Base-by-base conservation (phyloP, 2,329 filamentous ascomycete species). In the Setomelanomma holmii region DNA sequence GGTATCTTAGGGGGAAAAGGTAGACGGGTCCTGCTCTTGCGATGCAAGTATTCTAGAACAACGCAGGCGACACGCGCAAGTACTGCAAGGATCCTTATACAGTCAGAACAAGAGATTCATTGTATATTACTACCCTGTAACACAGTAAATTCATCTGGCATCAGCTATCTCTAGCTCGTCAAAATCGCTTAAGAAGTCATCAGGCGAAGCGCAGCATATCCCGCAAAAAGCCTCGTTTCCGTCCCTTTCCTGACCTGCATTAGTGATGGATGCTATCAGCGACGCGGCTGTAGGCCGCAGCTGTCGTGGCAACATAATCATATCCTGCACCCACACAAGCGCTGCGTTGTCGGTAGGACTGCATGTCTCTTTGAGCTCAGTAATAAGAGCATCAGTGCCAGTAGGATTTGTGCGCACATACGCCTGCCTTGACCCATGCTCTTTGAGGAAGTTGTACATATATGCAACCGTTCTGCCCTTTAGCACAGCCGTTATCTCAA, bases 401-500 rank as follows among this genome's bases (percentile, higher is more conserved):
- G 24, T 12, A 27, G 24, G 24, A 12, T 27, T 27, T 12, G 24
- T 27, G 24, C 24, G 24, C 6, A 27, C 12, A 27, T 6, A 27
- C 24, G 24, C 24, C 24, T 27, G 24, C 12, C 12, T 6, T 27
- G 24, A 27, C 12, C 24, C 24, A 27, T 27, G 55, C 30, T 56
- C 4, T n/a, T 20, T 24, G 17, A 54, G 46, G 27, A 61, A 56
- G 10, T 52, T 38, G 11, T 47, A 27, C 36, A 57, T 49, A 23
- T 51, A 20, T 30, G 34, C n/a, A 33, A 38, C n/a, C 2, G 35
- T 44, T 17, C 21, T 45, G 22, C 55, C 53, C 22, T 60, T 61
- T 16, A 63, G 58, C 41, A 55, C 45, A 24, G 49, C 51, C 17
- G 50, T 42, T 49, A 63, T 61, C 43, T 64, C 58, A 22, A 64